These are phyloP conservation scores for Suillus alpinus DNA, from an alignment of 768 basidiomycete genomes.

Conservation along the genomic window DNA sequence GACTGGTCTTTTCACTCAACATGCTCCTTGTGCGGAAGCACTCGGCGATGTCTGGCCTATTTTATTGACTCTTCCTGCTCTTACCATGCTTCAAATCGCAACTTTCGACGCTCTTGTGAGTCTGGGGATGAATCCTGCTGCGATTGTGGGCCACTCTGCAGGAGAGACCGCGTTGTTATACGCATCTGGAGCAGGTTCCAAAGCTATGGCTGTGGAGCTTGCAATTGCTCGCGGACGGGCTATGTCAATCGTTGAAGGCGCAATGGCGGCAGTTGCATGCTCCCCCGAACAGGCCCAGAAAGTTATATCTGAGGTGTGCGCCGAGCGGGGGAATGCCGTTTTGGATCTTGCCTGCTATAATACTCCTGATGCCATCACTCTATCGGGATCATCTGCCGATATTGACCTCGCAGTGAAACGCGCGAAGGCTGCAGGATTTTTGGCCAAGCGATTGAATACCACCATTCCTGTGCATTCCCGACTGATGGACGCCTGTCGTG, in stretches of 20 bases:
- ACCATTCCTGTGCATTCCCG: conserved; percentile 34
- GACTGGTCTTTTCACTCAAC: conserved; percentile 34
- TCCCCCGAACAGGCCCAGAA: conserved; percentile 22
- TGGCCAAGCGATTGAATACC: conserved; percentile 25
- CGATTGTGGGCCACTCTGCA: conserved; percentile 45
- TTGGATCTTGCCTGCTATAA: conserved; percentile 45
- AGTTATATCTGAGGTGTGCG: conserved; percentile 16
- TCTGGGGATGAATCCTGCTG: conserved; percentile 36
- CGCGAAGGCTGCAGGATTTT: neutral
- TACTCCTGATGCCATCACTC: conserved; percentile 32
- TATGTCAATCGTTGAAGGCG: conserved; percentile 31
- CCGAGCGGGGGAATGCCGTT: conserved; percentile 7
- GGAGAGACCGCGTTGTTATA: conserved; percentile 45
- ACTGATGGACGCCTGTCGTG: conserved; percentile 36
- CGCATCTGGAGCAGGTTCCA: conserved; percentile 40
- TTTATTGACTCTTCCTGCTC: conserved; percentile 36
- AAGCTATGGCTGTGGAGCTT: conserved; percentile 40
- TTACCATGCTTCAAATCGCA: conserved; percentile 46
- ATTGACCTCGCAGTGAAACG: conserved; percentile 30
- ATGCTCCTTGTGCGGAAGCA: conserved; percentile 6
- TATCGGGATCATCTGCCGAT: conserved; percentile 31
- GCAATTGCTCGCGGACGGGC: conserved; percentile 41
- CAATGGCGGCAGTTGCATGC: conserved; percentile 46
- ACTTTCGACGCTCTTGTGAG: conserved; percentile 38
- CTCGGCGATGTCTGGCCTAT: conserved; percentile 28